Evolutionary conservation across 2,329 filamentous ascomycete species (phyloP).

Genomic region (Byssothecium circinans): DNA sequence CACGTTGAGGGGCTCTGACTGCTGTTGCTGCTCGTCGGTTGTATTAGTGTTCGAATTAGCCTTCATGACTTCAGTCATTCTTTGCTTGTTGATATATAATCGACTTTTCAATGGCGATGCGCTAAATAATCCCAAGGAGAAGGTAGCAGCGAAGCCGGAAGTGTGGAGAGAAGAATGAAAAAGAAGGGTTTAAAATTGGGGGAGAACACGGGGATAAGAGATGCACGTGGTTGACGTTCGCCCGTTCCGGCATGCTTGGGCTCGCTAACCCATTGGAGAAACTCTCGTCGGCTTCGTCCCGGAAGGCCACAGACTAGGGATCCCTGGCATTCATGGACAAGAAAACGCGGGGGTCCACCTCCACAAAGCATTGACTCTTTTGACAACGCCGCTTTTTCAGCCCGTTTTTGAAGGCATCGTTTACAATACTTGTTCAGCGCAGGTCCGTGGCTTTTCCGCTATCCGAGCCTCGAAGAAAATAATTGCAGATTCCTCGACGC

Average conservation of each 20-base stretch:
- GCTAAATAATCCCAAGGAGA: background rate
- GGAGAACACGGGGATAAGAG: constrained; percentile 14
- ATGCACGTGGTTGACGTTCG: constrained; percentile 8
- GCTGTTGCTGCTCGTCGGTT: constrained; percentile 11
- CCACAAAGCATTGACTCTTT: constrained; percentile 17
- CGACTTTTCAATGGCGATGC: background rate
- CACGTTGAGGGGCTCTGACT: constrained; percentile 16
- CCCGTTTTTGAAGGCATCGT: background rate
- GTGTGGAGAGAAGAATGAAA: constrained; percentile 12
- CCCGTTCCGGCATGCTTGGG: constrained; percentile 13
- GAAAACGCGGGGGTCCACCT: constrained; percentile 33
- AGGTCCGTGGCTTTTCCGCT: background rate
- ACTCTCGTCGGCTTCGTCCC: background rate
- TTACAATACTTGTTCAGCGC: background rate
- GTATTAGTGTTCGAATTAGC: constrained; percentile 13
- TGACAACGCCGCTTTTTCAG: constrained; percentile 3
- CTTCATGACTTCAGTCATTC: constrained; percentile 18
- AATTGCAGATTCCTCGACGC: no score
- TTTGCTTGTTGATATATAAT: background rate
- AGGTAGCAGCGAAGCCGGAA: constrained; percentile 1
- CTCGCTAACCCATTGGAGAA: constrained; percentile 19
- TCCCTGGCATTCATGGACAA: no score
- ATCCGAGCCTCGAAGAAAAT: background rate
- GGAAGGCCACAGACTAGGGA: constrained; percentile 1
- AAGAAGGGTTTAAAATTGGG: constrained; percentile 1